Evolutionary conservation across 1,139 yeast genomes (phyloP), one percentile per base, ranked within the genome.

Genomic region (Schwanniomyces etchellsii): DNA sequence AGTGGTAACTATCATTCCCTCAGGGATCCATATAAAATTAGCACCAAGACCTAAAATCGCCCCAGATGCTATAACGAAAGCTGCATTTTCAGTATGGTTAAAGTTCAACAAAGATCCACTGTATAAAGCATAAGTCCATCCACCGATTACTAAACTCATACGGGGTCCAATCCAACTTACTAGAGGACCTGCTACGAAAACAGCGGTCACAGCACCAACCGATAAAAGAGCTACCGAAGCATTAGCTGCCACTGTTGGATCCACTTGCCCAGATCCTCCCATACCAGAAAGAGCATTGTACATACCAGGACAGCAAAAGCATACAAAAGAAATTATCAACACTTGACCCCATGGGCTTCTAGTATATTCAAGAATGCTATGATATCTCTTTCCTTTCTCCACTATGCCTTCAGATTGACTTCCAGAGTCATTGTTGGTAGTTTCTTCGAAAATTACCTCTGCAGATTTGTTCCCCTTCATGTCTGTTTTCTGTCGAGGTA

Each of bases 1-100:
- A 11, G 76, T 59, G 65, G 75, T 67, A 43, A 75, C 67, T 28
- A 77, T 64, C 26, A 73, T 58, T 35, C 80, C 79, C 48, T 75
- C 81, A 24, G 78, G 79, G 26, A 77, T 70, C 82, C 82, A 77
- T 29, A 74, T 59, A 32, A 62, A 52, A 20, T 74, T 58, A 4
- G 81, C 82, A 51, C 78, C 68, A 18, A 72, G 37, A 47, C 82
- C 82, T 38, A 76, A 62, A 45, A 65, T 64, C 12, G 80, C 81
- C 34, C 81, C 79, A 11, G 80, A 66, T 37, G 73, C 71, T 33
- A 75, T 66, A 33, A 72, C 74, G 47, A 73, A 76, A 3, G 76
- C 81, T 24, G 52, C 54, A 42, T 74, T 74, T 37, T 58, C 49
- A 36, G 62, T 71, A 42, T 70, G 70, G 45, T 62, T 57, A 50